Evolutionary conservation across 2,329 filamentous ascomycete species (phyloP), one percentile per base, ranked within the genome.

Genomic region (Pseudopyricularia javanii): DNA sequence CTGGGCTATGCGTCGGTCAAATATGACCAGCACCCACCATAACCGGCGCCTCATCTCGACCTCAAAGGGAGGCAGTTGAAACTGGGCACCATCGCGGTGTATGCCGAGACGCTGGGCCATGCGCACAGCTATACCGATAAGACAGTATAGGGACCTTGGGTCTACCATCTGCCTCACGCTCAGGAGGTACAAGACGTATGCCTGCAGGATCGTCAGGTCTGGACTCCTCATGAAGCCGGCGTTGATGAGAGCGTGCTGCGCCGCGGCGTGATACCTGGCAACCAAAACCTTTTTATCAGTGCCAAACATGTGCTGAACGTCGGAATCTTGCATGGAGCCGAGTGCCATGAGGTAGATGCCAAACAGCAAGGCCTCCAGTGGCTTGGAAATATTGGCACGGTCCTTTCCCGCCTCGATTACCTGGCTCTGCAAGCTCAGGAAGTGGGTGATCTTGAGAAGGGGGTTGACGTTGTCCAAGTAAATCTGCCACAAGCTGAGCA

Each of bases 391-490:
- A 56, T 73, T 76, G 28, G 73, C 67, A 5, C 80, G 62, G 51
- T 80, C 73, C 3, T 75, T 73, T 34, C 75, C 75, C 7, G 81
- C 81, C 54, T 82, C 78, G 50, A 87, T 76, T 37, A 88, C 75
- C 51, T 76, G 75, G n/a, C 68, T 70, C 61, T 87, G 83, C 1
- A 86, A 67, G 1, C 76, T 85, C 1, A 82, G 82, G 0, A 79
- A 76, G 60, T 88, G 84, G 0, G 80, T 83, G 53, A 87, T 71
- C 60, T 86, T 87, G 48, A 86, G 70, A 6, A 88, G 62, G 0
- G 83, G 82, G 58, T 87, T 82, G 58, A 87, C 78, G 59, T 86
- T 86, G 56, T 81, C 77, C 43, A 87, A 73, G 61, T 85, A 88
- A 15, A 79, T 73, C 64, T 86, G 82, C 83, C 84, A 88, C 17